These are phyloP conservation scores for Glomus cerebriforme DNA, from an alignment of 192 early-diverging fungal genomes.

Conservation along the genomic window DNA sequence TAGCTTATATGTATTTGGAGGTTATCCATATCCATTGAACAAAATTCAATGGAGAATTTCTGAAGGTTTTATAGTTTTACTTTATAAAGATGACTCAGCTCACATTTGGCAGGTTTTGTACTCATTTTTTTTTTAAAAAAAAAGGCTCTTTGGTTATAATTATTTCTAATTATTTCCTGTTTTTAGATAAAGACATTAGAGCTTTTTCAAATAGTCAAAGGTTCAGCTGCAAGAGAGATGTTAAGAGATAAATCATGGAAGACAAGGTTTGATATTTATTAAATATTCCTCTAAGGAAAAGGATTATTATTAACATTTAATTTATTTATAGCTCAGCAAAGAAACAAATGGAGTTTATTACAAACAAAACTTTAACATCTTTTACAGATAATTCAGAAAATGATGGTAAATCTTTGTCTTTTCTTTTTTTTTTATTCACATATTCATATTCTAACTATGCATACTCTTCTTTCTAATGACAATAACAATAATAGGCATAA, in stretches of 20 bases:
- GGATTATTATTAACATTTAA: not conserved
- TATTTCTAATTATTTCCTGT: not conserved
- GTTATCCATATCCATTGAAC: slow-evolving; percentile 54
- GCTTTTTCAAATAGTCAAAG: slow-evolving; percentile 65
- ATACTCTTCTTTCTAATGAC: not conserved
- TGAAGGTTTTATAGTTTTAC: slow-evolving; percentile 69
- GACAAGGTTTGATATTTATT: slow-evolving; percentile 41
- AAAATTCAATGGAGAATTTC: slow-evolving; percentile 66
- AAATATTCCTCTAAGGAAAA: not conserved
- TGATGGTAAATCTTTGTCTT: not conserved
- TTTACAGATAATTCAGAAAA: not conserved
- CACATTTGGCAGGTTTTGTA: slow-evolving; percentile 77
- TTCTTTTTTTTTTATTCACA: not conserved
- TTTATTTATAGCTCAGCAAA: not conserved
- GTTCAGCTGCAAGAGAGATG: slow-evolving; percentile 56
- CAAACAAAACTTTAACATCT: not conserved
- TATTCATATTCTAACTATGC: not conserved
- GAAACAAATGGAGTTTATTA: not conserved
- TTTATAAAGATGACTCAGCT: slow-evolving; percentile 61
- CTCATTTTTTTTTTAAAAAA: not conserved
- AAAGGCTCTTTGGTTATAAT: not conserved
- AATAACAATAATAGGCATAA: not conserved
- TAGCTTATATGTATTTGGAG: slow-evolving; percentile 64
- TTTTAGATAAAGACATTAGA: slow-evolving; percentile 17
- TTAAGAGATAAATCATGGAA: slow-evolving; percentile 56